Conservation (phyloP, 257 asterid genomes). For the Anisodus tanguticus region DNA sequence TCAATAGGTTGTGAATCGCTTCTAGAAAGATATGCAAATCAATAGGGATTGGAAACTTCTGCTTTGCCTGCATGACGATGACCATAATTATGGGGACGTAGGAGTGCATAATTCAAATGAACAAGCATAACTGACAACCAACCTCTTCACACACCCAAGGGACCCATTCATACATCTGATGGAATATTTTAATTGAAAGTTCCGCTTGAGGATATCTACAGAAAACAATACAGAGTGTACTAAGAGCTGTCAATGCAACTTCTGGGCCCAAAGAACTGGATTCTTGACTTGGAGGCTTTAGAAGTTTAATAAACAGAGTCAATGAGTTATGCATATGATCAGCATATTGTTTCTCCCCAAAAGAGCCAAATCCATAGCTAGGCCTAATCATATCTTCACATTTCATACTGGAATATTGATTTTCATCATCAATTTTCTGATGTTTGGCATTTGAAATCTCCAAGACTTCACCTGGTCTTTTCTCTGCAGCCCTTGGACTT, state of each 20-base stretch:
- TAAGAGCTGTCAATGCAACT: conserved; percentile 67
- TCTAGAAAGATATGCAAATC: conserved; percentile 71
- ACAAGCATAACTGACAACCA: conserved; percentile 30
- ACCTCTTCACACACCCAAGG: conserved; percentile 89
- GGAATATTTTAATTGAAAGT: conserved; percentile 58
- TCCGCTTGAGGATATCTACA: conserved; percentile 62
- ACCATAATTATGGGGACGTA: conserved; percentile 24
- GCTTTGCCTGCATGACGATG: conserved; percentile 62
- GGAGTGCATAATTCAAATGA: conserved; percentile 31
- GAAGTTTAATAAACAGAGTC: conserved; percentile 61
- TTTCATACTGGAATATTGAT: conserved; percentile 37
- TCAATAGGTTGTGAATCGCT: conserved; percentile 72
- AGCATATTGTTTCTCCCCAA: conserved; percentile 65
- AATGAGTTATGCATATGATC: conserved; percentile 59
- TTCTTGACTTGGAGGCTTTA: conserved; percentile 67
- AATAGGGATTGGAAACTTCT: conserved; percentile 45
- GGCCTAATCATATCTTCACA: conserved; percentile 42
- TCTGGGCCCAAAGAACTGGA: conserved; percentile 53
- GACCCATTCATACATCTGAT: conserved; percentile 70
- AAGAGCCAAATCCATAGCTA: conserved; percentile 40
- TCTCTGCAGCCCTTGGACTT: conserved; percentile 56
- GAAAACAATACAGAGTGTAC: conserved; percentile 73
- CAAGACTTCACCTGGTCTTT: conserved; percentile 58
- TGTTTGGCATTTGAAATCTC: conserved; percentile 60
- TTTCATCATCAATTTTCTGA: conserved; percentile 51